Percentiles rank a stretch among this genome's conserved stretches.
Conservation (phyloP, 2,329 filamentous ascomycete genomes). For the Monilinia laxa region DNA sequence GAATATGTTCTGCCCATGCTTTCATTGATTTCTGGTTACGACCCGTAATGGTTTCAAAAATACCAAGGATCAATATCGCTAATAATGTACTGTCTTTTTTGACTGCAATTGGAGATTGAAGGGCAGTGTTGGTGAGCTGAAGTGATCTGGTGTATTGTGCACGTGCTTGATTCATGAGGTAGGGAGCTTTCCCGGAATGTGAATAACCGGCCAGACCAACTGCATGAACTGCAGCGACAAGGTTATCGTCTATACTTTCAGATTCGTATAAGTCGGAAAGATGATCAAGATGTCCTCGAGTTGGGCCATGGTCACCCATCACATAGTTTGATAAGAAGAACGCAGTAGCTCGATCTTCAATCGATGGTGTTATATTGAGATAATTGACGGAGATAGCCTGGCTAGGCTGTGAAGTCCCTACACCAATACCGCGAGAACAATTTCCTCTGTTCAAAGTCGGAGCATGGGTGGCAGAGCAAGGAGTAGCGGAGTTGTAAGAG, state of each 20-base stretch:
- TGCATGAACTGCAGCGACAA: slow-evolving; percentile 52
- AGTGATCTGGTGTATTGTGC: slow-evolving; percentile 54
- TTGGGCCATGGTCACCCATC: slow-evolving; percentile 43
- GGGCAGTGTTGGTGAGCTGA: slow-evolving; percentile 50
- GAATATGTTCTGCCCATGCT: slow-evolving; percentile 55
- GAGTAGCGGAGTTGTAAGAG: not conserved
- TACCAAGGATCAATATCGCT: slow-evolving; percentile 53
- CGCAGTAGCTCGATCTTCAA: slow-evolving; percentile 36
- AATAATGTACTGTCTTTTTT: slow-evolving; percentile 56
- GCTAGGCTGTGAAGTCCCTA: not conserved
- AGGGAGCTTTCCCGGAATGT: slow-evolving; percentile 40
- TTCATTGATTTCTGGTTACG: slow-evolving; percentile 48
- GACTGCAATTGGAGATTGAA: slow-evolving; percentile 48
- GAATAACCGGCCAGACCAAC: slow-evolving; percentile 55
- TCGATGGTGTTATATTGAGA: slow-evolving; percentile 35
- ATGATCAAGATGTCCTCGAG: slow-evolving; percentile 53
- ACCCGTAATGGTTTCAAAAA: slow-evolving; percentile 55
- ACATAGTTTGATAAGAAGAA: slow-evolving; percentile 37
- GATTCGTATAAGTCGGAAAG: slow-evolving; percentile 51
- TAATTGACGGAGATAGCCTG: slow-evolving; percentile 27
- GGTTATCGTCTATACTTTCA: slow-evolving; percentile 45
- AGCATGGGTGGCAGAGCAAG: not conserved
- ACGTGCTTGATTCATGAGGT: slow-evolving; percentile 49
- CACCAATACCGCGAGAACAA: not conserved
- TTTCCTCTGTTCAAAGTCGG: not conserved